phyloP scores from a whole-genome alignment of 2,329 filamentous ascomycete species.

The Erysiphe pisi region DNA sequence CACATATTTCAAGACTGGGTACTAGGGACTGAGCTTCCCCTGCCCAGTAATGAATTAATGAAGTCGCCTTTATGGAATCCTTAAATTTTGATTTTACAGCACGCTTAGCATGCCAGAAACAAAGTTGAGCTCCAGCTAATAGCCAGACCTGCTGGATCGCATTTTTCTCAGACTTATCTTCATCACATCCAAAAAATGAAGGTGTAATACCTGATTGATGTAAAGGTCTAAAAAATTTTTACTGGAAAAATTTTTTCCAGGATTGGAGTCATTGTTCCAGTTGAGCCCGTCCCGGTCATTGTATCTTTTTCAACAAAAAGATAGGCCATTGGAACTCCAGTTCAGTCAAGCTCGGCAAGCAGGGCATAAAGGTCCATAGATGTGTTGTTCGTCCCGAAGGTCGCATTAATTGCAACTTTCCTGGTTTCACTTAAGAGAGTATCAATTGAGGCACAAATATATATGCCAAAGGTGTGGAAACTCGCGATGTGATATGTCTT shows the following conservation, averaged over 20 bases:
- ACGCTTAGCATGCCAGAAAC: neutral
- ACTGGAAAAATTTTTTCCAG: neutral
- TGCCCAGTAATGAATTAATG: neutral
- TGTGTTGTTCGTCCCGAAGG: too few species aligned
- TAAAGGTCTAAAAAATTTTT: neutral
- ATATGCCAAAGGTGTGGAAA: neutral
- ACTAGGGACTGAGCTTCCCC: neutral
- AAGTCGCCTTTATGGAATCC: neutral
- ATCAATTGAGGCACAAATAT: neutral
- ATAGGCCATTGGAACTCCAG: neutral
- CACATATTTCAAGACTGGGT: neutral
- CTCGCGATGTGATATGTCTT: neutral
- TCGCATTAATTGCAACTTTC: neutral
- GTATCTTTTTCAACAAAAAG: constrained; percentile 9
- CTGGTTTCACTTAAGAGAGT: neutral
- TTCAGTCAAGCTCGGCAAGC: too few species aligned
- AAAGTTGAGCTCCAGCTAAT: neutral
- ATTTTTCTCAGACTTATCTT: neutral
- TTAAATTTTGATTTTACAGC: neutral
- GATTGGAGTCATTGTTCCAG: neutral
- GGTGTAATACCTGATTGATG: neutral
- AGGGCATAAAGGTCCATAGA: too few species aligned
- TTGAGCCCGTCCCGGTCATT: neutral
- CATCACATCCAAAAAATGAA: neutral
- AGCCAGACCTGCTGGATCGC: neutral